Base-by-base conservation (phyloP, 2,329 filamentous ascomycete species). In the Boeremia lycopersici region DNA sequence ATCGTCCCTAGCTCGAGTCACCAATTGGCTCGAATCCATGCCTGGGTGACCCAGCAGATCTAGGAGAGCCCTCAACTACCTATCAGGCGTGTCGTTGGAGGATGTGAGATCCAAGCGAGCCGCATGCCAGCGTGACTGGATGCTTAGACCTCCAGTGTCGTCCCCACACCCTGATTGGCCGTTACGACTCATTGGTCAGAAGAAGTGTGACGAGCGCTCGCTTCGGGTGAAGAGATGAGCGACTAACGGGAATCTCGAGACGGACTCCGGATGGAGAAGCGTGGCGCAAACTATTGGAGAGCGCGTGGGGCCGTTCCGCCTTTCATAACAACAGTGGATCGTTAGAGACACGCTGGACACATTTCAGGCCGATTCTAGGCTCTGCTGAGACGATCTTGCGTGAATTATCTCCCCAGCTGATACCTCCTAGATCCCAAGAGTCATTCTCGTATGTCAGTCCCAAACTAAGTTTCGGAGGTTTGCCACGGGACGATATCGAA, bases 241-340 rank as follows among this genome's bases (percentile, higher is more conserved):
- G 17, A 45, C 40, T 46, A 40, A 46, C 34, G 52, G 40, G 13
- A 12, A 26, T 30, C 28, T 36, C 35, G 35, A 46, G 46, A 49
- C 35, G 15, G 10, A 35, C 11, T 33, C 34, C 46, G 25, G 41
- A 33, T 23, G 52, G 10, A 31, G 35, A 35, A 19, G 30, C 25
- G 11, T 30, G 34, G 23, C 11, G 36, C 30, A 31, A 19, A 31
- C n/a, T 23, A 17, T 39, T 33, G 29, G 28, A 34, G 34, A 26
- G 31, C 28, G 4, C 26, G 35, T 39, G 41, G 41, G 41, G 41
- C 40, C 25, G 25, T 26, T 26, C 41, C n/a, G 19, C 29, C 41
- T 33, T 41, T 33, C 40, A 42, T 12, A 19, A n/a, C 17, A 25
- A n/a, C 26, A 26, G 26, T 36, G 23, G 17, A 30, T 15, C 8